phyloP scores from a whole-genome alignment of 164 flowering plant genomes.

The Nelumbo lutea region DNA sequence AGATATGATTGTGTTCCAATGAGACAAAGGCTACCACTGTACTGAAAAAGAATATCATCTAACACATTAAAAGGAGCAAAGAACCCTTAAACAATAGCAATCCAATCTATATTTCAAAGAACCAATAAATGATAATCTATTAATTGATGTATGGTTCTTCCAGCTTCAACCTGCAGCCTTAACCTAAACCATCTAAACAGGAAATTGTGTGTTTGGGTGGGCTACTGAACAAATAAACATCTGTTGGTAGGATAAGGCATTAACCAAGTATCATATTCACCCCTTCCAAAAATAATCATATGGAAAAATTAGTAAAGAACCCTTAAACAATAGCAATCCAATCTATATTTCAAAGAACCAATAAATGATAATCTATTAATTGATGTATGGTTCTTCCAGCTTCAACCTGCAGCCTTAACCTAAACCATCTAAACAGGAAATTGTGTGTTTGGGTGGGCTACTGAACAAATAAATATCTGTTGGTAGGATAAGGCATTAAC shows the following conservation, averaged over 20 bases:
- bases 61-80: neutral
- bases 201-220: neutral
- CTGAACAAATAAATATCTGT: neutral
- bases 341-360: neutral
- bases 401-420: neutral
- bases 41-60: neutral
- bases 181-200: neutral
- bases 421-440: neutral
- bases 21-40: neutral
- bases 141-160: no score
- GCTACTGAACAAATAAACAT: neutral
- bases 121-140: neutral
- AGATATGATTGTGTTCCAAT: constrained; percentile 1
- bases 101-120: neutral
- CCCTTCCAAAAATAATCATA: neutral
- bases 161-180: neutral
- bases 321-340: constrained; percentile 1
- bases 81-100: neutral
- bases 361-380: neutral
- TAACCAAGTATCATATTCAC: neutral
- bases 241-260: neutral
- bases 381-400: no score
- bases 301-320: neutral
- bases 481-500: neutral
- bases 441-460: neutral